Conservation (phyloP, 2,329 filamentous ascomycete genomes). For the Pseudonectria foliicola region DNA sequence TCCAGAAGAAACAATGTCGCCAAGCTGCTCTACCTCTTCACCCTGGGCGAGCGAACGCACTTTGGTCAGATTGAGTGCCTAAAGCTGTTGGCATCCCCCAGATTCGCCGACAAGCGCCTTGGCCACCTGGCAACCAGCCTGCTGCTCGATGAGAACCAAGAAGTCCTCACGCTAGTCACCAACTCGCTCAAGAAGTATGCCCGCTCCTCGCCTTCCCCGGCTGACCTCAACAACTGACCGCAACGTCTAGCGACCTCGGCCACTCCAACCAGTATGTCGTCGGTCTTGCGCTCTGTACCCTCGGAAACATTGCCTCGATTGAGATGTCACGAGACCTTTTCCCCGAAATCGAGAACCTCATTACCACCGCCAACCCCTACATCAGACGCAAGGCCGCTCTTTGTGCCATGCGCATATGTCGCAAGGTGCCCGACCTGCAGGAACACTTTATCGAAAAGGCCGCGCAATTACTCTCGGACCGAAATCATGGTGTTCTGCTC, state of each 20-base stretch:
- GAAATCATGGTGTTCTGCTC: slow-evolving; percentile 91
- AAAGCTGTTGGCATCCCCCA: slow-evolving; percentile 91
- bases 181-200: slow-evolving; percentile 94
- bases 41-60: slow-evolving; percentile 91
- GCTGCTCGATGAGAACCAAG: slow-evolving; percentile 94
- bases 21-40: slow-evolving; percentile 97
- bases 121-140: slow-evolving; percentile 96
- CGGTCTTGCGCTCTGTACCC: slow-evolving; percentile 87
- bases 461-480: slow-evolving; percentile 76
- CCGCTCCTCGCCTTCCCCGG: neutral
- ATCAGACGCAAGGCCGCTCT: slow-evolving; percentile 93
- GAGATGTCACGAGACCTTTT: slow-evolving; percentile 99
- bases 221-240: slow-evolving; percentile 10
- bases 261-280: slow-evolving; percentile 99
- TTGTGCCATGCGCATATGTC: slow-evolving; percentile 98
- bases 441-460: slow-evolving; percentile 97
- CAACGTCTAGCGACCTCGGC: slow-evolving; percentile 67
- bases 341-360: slow-evolving; percentile 84
- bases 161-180: slow-evolving; percentile 92
- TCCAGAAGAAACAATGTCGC: slow-evolving; percentile 94
- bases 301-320: slow-evolving; percentile 94
- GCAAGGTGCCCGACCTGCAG: slow-evolving; percentile 93
- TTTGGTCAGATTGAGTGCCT: slow-evolving; percentile 99
- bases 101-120: slow-evolving; percentile 94
- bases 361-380: slow-evolving; percentile 95